These are phyloP conservation scores for Boletus vinaceobasis DNA, from an alignment of 768 basidiomycete genomes.

Conservation along the genomic window DNA sequence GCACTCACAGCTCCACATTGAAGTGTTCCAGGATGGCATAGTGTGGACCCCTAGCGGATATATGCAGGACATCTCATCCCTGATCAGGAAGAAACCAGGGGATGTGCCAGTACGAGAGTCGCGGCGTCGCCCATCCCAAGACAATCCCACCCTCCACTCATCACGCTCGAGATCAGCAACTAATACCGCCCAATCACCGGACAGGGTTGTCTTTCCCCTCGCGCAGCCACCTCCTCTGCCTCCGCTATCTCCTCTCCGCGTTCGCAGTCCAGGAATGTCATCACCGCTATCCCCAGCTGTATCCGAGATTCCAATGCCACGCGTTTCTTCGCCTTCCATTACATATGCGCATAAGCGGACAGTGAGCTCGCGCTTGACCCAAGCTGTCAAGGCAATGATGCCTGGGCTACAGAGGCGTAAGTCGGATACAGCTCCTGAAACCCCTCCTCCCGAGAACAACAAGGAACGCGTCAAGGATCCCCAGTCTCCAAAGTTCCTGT, in stretches of 20 bases:
- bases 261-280: conserved; percentile 17
- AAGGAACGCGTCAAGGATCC: conserved; percentile 9
- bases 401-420: conserved; percentile 16
- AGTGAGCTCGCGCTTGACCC: conserved; percentile 18
- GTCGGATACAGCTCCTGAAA: conserved; percentile 5
- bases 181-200: conserved; percentile 1
- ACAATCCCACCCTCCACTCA: neutral
- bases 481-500: conserved; percentile 9
- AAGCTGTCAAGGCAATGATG: conserved; percentile 26
- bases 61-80: conserved; percentile 12
- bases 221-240: conserved; percentile 3
- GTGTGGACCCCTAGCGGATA: conserved; percentile 31
- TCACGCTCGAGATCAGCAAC: conserved; percentile 21
- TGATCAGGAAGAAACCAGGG: neutral
- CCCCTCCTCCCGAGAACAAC: conserved; percentile 2
- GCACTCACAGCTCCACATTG: conserved; percentile 34
- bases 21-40: conserved; percentile 30
- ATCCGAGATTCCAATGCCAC: conserved; percentile 18
- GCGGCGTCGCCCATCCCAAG: neutral
- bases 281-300: conserved; percentile 11
- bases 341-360: conserved; percentile 16
- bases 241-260: conserved; percentile 15
- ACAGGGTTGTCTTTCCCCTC: conserved; percentile 2
- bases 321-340: conserved; percentile 8
- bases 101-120: neutral